A percentile compares a stretch with the other conserved stretches of the same genome.
phyloP scores from a whole-genome alignment of 2,329 filamentous ascomycete species.

The Fulvia fulva region DNA sequence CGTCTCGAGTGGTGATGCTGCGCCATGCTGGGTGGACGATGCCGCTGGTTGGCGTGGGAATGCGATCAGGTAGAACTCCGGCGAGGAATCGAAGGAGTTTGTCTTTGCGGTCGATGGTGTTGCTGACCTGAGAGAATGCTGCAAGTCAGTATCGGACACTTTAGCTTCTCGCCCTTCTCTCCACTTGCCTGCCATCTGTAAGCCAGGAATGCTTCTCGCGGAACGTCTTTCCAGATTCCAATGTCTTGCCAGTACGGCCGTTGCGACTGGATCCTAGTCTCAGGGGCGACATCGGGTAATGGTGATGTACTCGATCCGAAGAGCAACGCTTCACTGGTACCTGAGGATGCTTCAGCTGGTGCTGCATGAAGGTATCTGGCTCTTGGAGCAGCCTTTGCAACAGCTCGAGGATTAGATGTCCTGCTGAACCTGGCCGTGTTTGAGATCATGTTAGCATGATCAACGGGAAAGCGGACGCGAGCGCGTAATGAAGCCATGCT shows the following conservation, averaged over 20 bases:
- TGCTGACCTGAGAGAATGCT: constrained; percentile 39
- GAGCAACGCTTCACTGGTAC: not conserved
- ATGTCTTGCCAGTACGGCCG: constrained; percentile 20
- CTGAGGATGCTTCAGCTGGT: not conserved
- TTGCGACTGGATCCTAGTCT: not conserved
- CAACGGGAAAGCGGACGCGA: not conserved
- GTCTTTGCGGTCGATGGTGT: constrained; percentile 47
- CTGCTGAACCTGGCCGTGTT: not conserved
- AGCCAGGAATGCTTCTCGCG: constrained; percentile 48
- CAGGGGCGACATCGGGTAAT: not conserved
- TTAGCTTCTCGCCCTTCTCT: not conserved
- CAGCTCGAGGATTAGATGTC: not conserved
- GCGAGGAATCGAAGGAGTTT: constrained; percentile 50
- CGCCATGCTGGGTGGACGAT: constrained; percentile 18
- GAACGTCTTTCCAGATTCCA: constrained; percentile 45
- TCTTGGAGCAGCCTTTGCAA: not conserved
- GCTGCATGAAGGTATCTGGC: not conserved
- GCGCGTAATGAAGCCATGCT: not conserved
- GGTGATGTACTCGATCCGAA: not conserved
- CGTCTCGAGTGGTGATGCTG: constrained; percentile 45
- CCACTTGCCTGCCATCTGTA: constrained; percentile 54
- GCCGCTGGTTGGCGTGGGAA: constrained; percentile 39
- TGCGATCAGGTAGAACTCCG: constrained; percentile 46
- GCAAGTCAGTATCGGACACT: not conserved
- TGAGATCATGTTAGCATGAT: not conserved